Evolutionary conservation across 768 basidiomycete genomes (phyloP), one percentile per base, ranked within the genome.

Genomic region (Hortiboletus flavorubellus): DNA sequence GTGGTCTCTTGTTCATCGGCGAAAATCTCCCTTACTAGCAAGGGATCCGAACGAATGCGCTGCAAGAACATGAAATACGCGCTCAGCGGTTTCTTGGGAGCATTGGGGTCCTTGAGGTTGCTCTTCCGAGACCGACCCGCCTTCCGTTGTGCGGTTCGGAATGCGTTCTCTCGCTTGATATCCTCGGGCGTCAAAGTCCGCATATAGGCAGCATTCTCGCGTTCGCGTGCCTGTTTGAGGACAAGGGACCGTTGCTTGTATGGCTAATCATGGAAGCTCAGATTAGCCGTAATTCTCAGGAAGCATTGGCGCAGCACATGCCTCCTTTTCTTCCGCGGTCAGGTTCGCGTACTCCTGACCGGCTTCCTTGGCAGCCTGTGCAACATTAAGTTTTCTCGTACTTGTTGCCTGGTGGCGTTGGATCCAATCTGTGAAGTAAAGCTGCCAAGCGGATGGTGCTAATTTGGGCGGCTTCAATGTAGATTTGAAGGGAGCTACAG

Each of bases 51-150:
- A 56, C 94, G 80, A 62, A 97, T 97, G 43, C 87, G 84, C 69
- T 94, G 93, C 60, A 96, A 71, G 77, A 94, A 97, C 86, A 95
- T 90, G 61, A 97, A 96, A 66, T 96, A 97, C 0, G 94, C 93
- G 67, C 85, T 88, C 42, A 96, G 82, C 7, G 94, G 94, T 68
- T 96, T 96, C 84, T 93, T 95, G 4, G 94, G 94, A 8, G 93
- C 94, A 67, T 97, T 96, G 34, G 93, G 93, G 69, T 97, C 93
- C 76, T 95, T 96, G 73, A 97, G 89, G 69, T 97, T 97, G 61
- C 88, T 88, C 80, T 89, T 91, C 59, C 92, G 81, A 38, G 90
- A 93, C 72, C 93, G 93, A 59, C 94, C 94, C 15, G 91, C 89
- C 73, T 92, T 93, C 56, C 94, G 86, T 73, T 96, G 93, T 31